Conservation (phyloP, 129 eudicot genomes). For the Solidago caesia region DNA sequence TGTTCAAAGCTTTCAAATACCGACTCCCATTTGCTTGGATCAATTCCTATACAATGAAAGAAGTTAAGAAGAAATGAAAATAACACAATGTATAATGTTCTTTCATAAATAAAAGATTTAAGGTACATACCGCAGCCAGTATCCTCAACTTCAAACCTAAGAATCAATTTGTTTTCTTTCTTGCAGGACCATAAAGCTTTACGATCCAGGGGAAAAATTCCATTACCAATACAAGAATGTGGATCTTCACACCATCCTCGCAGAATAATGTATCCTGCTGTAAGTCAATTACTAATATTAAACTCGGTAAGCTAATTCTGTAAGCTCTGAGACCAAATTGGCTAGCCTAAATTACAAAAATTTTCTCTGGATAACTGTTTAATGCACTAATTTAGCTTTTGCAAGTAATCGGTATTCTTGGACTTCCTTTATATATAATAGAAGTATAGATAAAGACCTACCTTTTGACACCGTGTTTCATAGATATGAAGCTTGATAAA, state of each 20-base stretch:
- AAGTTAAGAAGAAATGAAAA: neutral
- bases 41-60: slow-evolving; percentile 39
- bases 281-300: slow-evolving; percentile 33
- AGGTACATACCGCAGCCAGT: slow-evolving; percentile 53
- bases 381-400: no score
- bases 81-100: slow-evolving; percentile 17
- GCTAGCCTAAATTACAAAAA: no score
- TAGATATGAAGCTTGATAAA: neutral
- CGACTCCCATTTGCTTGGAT: slow-evolving; percentile 46
- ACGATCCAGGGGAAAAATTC: slow-evolving; percentile 10
- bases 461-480: neutral
- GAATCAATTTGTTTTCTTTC: slow-evolving; percentile 38
- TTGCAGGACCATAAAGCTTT: slow-evolving; percentile 35
- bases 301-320: neutral
- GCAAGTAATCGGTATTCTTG: no score
- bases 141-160: slow-evolving; percentile 48
- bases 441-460: neutral
- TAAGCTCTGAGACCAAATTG: no score
- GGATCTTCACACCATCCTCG: slow-evolving; percentile 76
- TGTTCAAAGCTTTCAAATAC: slow-evolving; percentile 91
- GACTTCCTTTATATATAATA: no score
- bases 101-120: neutral
- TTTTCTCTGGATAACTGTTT: no score
- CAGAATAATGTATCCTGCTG: slow-evolving; percentile 56
- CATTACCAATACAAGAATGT: slow-evolving; percentile 21